Base-by-base conservation (phyloP, 257 asterid species). In the Gardenia jasminoides region DNA sequence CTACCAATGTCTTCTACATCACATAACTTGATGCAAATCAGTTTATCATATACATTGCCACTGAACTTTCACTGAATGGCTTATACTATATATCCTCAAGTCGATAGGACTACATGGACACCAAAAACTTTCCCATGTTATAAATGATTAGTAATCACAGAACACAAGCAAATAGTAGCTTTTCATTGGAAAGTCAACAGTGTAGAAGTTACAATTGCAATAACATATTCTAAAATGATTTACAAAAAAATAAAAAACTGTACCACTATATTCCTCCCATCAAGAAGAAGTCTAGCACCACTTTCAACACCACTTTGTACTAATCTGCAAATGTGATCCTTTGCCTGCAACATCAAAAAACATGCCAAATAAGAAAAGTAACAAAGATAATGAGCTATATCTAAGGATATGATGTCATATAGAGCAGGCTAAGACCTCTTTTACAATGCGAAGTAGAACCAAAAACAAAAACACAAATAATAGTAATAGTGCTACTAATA, bases 211-310 rank as follows among this genome's bases (percentile, higher is more conserved):
- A 4, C 19, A 22, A 68, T 20, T 5, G 4, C 62, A 56, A 73
- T 67, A 7, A n/a, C 67, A 77, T 30, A 64, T 52, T 69, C 15
- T 19, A n/a, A 56, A 66, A 73, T 20, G 75, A 47, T 20, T 36
- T 36, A 36, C 41, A 36, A 76, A 65, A 52, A 41, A 79, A 59
- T 81, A 75, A n/a, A 61, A 52, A 70, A 19, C 24, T 54, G 59
- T 84, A 87, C 90, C 88, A 83, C 87, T 76, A 84, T 81, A 67
- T 79, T 74, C 76, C 90, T 87, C 68, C 90, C 90, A 58, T 87
- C 90, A 70, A 87, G 88, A 74, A 84, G 78, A 83, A 83, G 88
- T 74, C 88, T 80, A 81, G 88, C 90, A 19, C 90, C 88, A 76
- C 83, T 79, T 69, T 70, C 81, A 67, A 84, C 80, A 54, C 88